Conservation (phyloP, 805 yeast genomes). For the Starmerella potacharoeniae region DNA sequence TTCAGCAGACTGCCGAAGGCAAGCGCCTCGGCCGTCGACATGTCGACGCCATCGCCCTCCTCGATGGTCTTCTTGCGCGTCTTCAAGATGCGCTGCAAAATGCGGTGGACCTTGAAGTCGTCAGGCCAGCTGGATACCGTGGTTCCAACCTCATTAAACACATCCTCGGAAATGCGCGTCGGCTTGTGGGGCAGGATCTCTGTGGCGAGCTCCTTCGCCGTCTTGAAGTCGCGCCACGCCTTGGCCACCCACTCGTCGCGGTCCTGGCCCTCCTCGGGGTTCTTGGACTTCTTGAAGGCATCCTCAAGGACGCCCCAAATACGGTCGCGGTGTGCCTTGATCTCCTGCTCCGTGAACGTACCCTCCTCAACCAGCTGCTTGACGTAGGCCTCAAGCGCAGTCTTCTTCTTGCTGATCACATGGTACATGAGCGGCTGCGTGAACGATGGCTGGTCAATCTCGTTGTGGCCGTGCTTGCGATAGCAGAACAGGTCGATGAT, state of each 20-base stretch:
- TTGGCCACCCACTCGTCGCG: slow-evolving; percentile 86
- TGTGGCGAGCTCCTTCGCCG: slow-evolving; percentile 91
- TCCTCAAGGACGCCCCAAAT: slow-evolving; percentile 92
- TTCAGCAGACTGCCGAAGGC: slow-evolving; percentile 85
- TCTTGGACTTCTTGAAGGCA: slow-evolving; percentile 77
- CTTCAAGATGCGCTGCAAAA: slow-evolving; percentile 85
- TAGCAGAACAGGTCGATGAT: slow-evolving; percentile 95
- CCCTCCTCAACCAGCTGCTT: slow-evolving; percentile 74
- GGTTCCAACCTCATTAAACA: slow-evolving; percentile 66
- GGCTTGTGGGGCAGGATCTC: slow-evolving; percentile 94
- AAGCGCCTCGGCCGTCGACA: slow-evolving; percentile 99
- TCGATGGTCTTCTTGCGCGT: slow-evolving; percentile 79
- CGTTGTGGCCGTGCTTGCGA: slow-evolving; percentile 98
- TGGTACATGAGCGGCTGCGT: slow-evolving; percentile 98
- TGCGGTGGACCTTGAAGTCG: slow-evolving; percentile 81
- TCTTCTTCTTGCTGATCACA: slow-evolving; percentile 76
- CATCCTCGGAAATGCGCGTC: slow-evolving; percentile 68
- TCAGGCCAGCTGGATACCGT: slow-evolving; percentile 75
- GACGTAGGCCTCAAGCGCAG: slow-evolving; percentile 77
- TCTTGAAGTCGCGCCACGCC: slow-evolving; percentile 98
- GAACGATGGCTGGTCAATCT: slow-evolving; percentile 98
- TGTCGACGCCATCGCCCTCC: slow-evolving; percentile 88
- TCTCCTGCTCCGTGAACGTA: slow-evolving; percentile 77
- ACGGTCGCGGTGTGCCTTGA: slow-evolving; percentile 94
- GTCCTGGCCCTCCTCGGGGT: slow-evolving; percentile 74